Evolutionary conservation across 2,329 filamentous ascomycete genomes (phyloP).

Genomic region (Coleophoma cylindrospora): DNA sequence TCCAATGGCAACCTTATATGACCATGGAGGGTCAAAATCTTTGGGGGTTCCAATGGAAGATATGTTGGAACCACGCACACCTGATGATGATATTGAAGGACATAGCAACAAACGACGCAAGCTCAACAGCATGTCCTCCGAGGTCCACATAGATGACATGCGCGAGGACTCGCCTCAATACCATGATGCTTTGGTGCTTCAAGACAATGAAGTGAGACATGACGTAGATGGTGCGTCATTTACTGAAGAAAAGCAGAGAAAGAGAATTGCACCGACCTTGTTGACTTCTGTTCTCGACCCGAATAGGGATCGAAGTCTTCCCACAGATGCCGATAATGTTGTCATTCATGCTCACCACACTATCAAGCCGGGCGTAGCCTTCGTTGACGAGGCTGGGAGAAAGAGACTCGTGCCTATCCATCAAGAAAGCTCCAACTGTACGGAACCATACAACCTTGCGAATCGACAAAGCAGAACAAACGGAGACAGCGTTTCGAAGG

Average conservation of each 20-base stretch:
- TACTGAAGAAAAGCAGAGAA: slow-evolving; percentile 21
- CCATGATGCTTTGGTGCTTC: background rate
- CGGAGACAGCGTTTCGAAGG: slow-evolving; percentile 2
- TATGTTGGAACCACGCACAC: no score
- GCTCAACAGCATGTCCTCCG: background rate
- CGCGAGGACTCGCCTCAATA: slow-evolving; percentile 12
- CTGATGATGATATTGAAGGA: slow-evolving; percentile 7
- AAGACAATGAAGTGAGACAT: background rate
- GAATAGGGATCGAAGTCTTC: slow-evolving; percentile 14
- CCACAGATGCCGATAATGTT: slow-evolving; percentile 17
- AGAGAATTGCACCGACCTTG: slow-evolving; percentile 25
- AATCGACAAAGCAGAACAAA: slow-evolving; percentile 1
- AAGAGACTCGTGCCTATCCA: slow-evolving; percentile 15
- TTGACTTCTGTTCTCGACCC: slow-evolving; percentile 18
- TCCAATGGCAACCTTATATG: no score
- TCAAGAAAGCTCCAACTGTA: background rate
- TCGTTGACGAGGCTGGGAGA: slow-evolving; percentile 13
- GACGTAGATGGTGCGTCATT: background rate
- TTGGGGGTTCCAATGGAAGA: background rate
- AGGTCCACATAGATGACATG: slow-evolving; percentile 10
- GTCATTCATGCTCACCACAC: slow-evolving; percentile 5
- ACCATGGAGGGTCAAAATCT: background rate
- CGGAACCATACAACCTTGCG: background rate
- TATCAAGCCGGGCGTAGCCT: slow-evolving; percentile 11
- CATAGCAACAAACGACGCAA: slow-evolving; percentile 24